These are phyloP conservation scores for Colletotrichum spinosum DNA, from an alignment of 2,329 filamentous ascomycete species.

Conservation along the genomic window DNA sequence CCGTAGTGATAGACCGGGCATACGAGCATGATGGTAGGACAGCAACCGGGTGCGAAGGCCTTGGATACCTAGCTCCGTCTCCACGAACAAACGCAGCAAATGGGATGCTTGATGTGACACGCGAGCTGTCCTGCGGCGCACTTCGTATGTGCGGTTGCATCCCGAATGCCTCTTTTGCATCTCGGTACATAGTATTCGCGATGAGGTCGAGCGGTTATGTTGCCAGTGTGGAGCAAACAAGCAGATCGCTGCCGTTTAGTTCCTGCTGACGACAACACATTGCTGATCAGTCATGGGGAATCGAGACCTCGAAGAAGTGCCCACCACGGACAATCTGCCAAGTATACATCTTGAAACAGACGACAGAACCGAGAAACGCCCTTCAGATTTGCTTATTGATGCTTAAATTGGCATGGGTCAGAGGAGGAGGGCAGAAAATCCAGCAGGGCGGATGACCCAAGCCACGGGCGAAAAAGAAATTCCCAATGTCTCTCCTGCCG, in stretches of 20 bases:
- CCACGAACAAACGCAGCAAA: conserved; percentile 15
- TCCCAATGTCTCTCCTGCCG: background rate
- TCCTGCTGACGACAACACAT: background rate
- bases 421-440: conserved; percentile 8
- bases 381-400: conserved; percentile 1
- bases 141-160: conserved; percentile 1
- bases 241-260: conserved; percentile 11
- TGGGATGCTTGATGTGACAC: conserved; percentile 7
- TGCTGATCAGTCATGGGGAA: conserved; percentile 9
- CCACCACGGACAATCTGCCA: conserved; percentile 5
- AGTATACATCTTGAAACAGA: conserved; percentile 7
- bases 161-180: conserved; percentile 3
- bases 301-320: background rate
- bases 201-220: background rate
- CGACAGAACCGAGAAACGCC: background rate
- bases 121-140: conserved; percentile 2
- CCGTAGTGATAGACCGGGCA: conserved; percentile 20
- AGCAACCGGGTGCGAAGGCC: background rate
- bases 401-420: background rate
- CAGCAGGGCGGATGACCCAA: conserved; percentile 23
- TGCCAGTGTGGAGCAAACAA: conserved; percentile 11
- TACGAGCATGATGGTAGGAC: conserved; percentile 20
- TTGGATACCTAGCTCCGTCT: background rate
- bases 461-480: conserved; percentile 28
- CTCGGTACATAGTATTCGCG: conserved; percentile 11